Evolutionary conservation across 768 basidiomycete species (phyloP).

Genomic region (Chiua virens): DNA sequence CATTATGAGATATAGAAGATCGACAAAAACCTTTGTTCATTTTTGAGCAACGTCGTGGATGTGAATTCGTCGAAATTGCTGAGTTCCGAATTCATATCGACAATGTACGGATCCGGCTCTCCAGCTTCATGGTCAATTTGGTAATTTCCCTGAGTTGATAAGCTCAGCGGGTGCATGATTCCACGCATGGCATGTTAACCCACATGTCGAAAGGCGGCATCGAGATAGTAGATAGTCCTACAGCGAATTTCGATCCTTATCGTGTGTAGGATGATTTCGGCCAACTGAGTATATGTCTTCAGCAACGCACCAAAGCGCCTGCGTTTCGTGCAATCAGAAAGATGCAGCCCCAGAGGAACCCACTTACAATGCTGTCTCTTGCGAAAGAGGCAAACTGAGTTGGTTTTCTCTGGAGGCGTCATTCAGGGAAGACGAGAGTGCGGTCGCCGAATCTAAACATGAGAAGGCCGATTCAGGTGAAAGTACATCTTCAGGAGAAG

Average conservation of each 20-base stretch:
- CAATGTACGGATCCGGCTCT: constrained; percentile 89
- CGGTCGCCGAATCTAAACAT: constrained; percentile 48
- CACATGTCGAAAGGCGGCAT: constrained; percentile 76
- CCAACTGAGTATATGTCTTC: constrained; percentile 87
- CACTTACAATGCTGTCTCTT: constrained; percentile 85
- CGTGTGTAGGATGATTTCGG: constrained; percentile 82
- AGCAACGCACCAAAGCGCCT: constrained; percentile 92
- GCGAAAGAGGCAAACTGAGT: constrained; percentile 74
- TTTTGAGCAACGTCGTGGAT: constrained; percentile 56
- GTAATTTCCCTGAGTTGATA: constrained; percentile 71
- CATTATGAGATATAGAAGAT: background rate
- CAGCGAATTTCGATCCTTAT: constrained; percentile 88
- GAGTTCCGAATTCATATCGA: constrained; percentile 82
- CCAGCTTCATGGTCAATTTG: constrained; percentile 75
- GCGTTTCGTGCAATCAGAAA: constrained; percentile 8
- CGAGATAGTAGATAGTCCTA: constrained; percentile 76
- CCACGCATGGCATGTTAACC: constrained; percentile 22
- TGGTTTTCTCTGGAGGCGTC: constrained; percentile 43
- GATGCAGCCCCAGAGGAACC: background rate
- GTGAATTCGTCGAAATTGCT: constrained; percentile 73
- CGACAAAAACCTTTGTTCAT: constrained; percentile 63
- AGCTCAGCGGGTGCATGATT: constrained; percentile 10
- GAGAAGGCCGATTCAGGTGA: constrained; percentile 50
- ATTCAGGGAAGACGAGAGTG: constrained; percentile 41
- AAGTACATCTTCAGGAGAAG: constrained; percentile 47